phyloP scores from a whole-genome alignment of 306 rosid species.

The Leucaena leucocephala region DNA sequence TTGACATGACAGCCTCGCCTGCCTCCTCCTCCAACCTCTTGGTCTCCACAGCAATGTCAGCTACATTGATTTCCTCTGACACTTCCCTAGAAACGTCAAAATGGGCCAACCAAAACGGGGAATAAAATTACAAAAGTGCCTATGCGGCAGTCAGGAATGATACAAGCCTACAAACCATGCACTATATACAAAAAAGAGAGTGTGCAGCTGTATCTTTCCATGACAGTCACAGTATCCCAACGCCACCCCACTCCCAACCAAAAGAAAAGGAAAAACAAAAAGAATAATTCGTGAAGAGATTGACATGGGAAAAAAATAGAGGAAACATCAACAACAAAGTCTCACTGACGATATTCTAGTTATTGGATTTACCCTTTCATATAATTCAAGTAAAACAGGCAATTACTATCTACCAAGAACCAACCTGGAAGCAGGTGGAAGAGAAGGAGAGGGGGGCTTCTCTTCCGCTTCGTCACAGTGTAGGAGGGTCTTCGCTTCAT shows the following conservation, averaged over 20 bases:
- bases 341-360: background rate
- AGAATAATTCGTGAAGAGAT: slow-evolving; percentile 9
- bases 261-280: background rate
- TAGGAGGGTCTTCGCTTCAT: background rate
- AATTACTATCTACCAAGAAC: background rate
- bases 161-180: slow-evolving; percentile 12
- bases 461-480: background rate
- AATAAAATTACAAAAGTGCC: background rate
- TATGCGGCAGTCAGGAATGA: background rate
- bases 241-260: background rate
- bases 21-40: background rate
- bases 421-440: slow-evolving; percentile 8
- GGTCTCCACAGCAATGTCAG: slow-evolving; percentile 24
- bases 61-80: slow-evolving; percentile 8
- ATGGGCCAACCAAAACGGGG: background rate
- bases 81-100: slow-evolving; percentile 3
- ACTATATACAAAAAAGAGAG: slow-evolving; percentile 35
- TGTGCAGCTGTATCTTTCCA: slow-evolving; percentile 21
- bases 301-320: slow-evolving; percentile 13
- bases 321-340: slow-evolving; percentile 22
- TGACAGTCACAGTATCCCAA: background rate
- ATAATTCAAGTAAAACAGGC: background rate
- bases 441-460: background rate
- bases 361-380: background rate
- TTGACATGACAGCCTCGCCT: background rate